Conservation (phyloP, 805 yeast species). For the Monosporozyma yasuniensis region DNA sequence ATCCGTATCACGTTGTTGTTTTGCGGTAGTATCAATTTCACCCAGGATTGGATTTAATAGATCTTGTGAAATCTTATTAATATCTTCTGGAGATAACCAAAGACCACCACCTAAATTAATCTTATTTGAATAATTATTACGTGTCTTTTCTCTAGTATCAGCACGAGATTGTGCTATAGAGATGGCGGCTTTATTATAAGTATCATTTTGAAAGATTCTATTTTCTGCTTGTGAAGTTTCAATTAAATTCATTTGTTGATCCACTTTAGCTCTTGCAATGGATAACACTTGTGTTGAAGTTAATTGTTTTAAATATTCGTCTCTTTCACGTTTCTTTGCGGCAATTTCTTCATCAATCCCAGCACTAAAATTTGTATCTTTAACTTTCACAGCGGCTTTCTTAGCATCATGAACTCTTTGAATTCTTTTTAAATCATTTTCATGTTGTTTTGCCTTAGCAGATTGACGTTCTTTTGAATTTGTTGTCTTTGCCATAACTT, state of each 20-base stretch:
- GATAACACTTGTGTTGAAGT: slow-evolving; percentile 36
- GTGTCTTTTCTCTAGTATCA: slow-evolving; percentile 39
- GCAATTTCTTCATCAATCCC: slow-evolving; percentile 36
- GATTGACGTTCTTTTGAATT: neutral
- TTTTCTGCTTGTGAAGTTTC: slow-evolving; percentile 33
- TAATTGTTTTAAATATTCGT: slow-evolving; percentile 22
- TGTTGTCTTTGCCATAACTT: slow-evolving; percentile 8
- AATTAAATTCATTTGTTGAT: slow-evolving; percentile 32
- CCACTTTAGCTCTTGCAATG: slow-evolving; percentile 45
- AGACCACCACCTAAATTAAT: slow-evolving; percentile 86
- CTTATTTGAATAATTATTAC: slow-evolving; percentile 39
- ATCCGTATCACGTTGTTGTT: slow-evolving; percentile 56
- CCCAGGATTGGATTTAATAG: slow-evolving; percentile 76
- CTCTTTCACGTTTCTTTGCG: slow-evolving; percentile 31
- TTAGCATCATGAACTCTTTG: slow-evolving; percentile 28
- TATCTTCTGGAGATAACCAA: slow-evolving; percentile 63
- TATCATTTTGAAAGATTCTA: slow-evolving; percentile 34
- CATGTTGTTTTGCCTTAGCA: slow-evolving; percentile 33
- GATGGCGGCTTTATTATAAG: slow-evolving; percentile 62
- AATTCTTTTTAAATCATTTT: slow-evolving; percentile 51
- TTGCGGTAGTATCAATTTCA: slow-evolving; percentile 65
- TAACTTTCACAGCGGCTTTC: slow-evolving; percentile 34
- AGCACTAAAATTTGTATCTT: slow-evolving; percentile 25
- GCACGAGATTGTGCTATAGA: slow-evolving; percentile 65
- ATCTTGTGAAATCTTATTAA: slow-evolving; percentile 69